A percentile compares a stretch with the other conserved stretches of the same genome.
Evolutionary conservation across 768 basidiomycete species (phyloP).

Genomic region (Suillus ampliporus): DNA sequence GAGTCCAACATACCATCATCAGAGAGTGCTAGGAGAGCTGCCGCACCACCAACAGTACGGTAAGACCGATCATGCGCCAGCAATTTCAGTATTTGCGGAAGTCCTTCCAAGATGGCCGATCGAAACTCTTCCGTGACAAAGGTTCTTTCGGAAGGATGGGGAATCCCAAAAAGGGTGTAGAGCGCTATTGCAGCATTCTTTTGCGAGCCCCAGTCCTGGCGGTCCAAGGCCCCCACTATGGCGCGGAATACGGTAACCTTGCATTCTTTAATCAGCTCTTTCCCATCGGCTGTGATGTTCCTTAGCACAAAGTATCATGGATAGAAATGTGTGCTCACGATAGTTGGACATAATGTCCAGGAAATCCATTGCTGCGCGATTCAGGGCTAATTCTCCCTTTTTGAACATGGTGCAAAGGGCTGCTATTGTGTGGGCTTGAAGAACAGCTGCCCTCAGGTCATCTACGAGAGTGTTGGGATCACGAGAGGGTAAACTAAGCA

Average conservation of each 20-base stretch:
- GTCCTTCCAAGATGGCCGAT: neutral
- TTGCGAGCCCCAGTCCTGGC: neutral
- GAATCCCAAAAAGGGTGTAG: neutral
- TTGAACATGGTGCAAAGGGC: constrained; percentile 8
- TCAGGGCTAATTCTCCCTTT: neutral
- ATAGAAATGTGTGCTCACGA: constrained; percentile 2
- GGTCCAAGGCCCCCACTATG: constrained; percentile 1
- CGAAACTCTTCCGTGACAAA: constrained; percentile 1
- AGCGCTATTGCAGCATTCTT: constrained; percentile 1
- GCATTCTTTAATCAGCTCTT: neutral
- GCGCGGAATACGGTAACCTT: neutral
- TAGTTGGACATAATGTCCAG: constrained; percentile 11
- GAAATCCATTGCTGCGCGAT: constrained; percentile 8
- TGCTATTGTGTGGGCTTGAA: neutral
- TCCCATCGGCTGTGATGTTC: neutral
- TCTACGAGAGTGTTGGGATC: constrained; percentile 1
- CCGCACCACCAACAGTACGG: constrained; percentile 1
- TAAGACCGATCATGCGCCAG: constrained; percentile 1
- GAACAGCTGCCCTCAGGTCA: constrained; percentile 11
- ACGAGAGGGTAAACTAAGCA: neutral
- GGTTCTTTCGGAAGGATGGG: neutral
- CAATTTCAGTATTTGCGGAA: constrained; percentile 2
- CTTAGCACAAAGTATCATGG: neutral
- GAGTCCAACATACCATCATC: neutral
- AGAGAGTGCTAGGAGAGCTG: neutral